Base-by-base conservation (phyloP, 2,329 filamentous ascomycete genomes). In the Ramichloridium luteum region DNA sequence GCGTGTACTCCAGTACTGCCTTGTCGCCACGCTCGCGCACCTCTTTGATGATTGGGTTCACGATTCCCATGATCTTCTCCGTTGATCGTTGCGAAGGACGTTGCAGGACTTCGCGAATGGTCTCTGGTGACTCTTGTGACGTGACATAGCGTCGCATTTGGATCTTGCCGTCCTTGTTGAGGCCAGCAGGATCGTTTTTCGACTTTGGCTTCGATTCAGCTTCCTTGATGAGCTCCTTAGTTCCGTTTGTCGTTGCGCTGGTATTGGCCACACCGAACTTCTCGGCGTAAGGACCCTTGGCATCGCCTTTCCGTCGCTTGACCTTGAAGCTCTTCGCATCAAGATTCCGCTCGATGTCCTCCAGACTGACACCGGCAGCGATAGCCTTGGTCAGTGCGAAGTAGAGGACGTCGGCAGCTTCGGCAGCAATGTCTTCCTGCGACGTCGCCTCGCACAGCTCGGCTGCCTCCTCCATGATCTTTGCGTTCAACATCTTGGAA, bases 391-490 rank as follows among this genome's bases (percentile, higher is more conserved):
- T 83, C 34, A 98, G 62, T 5, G 88, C 84, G 64, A 98, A 98
- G 63, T 96, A 98, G 32, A 98, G 76, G 34, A 98, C 64, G 53
- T 98, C 90, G 0, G 90, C 90, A 6, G 90, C 85, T 58, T 98
- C 90, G 41, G 93, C 93, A 2, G 90, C 84, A 40, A 93, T 72
- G 10, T 96, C 81, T 40, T 86, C 70, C 38, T 81, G 80, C 0
- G 75, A 77, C 44, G 75, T 76, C 11, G 90, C 88, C 42, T 90
- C 76, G 51, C 88, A 94, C 25, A 98, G 69, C 61, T 98, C 90
- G 51, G 92, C 82, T 0, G 90, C 90, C 57, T 98, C 90, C 58
- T 98, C 90, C 76, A 96, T 92, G 34, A 98, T 94, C 68, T 98
- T 98, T 3, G 90, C 90, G 26, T 82, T 72, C 32, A 94, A 62